Percentiles rank a stretch among this genome's conserved stretches.
These are phyloP conservation scores for Coprinopsis cinerea DNA, from an alignment of 768 basidiomycete genomes.

Conservation along the genomic window DNA sequence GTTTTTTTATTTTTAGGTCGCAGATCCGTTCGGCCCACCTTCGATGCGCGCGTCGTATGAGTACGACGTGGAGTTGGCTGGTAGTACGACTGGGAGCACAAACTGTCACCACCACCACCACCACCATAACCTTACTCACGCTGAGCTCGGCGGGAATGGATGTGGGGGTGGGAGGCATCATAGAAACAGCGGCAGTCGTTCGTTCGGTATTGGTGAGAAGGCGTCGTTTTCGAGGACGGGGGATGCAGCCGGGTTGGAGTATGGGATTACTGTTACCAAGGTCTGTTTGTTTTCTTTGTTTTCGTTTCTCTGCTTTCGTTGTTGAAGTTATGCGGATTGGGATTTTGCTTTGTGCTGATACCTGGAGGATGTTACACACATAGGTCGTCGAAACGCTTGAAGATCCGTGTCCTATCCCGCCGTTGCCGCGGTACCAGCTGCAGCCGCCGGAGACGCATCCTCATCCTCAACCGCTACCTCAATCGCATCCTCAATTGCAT, in stretches of 20 bases:
- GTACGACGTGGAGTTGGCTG: neutral
- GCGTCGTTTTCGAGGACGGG: constrained; percentile 1
- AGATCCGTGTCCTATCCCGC: too few species aligned
- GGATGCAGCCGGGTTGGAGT: constrained; percentile 30
- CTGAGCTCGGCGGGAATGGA: too few species aligned
- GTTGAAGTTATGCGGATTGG: neutral
- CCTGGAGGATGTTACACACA: too few species aligned
- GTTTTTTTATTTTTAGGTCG: neutral
- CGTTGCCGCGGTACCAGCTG: too few species aligned
- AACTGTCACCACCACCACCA: neutral
- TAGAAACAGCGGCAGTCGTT: neutral
- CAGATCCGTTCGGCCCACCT: neutral
- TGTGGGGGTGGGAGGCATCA: neutral
- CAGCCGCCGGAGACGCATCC: too few species aligned
- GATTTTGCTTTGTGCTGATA: neutral
- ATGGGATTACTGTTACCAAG: constrained; percentile 36
- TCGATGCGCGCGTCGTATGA: neutral
- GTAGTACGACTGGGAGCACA: neutral
- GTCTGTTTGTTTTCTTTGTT: constrained; percentile 15
- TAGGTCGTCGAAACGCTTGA: neutral
- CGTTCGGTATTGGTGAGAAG: constrained; percentile 6
- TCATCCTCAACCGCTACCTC: too few species aligned
- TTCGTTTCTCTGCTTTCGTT: neutral
- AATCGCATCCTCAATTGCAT: too few species aligned
- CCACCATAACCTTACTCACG: too few species aligned